Percentiles rank a stretch among this genome's conserved stretches.
Conservation (phyloP, 2,329 filamentous ascomycete species). For the Alternaria arborescens region DNA sequence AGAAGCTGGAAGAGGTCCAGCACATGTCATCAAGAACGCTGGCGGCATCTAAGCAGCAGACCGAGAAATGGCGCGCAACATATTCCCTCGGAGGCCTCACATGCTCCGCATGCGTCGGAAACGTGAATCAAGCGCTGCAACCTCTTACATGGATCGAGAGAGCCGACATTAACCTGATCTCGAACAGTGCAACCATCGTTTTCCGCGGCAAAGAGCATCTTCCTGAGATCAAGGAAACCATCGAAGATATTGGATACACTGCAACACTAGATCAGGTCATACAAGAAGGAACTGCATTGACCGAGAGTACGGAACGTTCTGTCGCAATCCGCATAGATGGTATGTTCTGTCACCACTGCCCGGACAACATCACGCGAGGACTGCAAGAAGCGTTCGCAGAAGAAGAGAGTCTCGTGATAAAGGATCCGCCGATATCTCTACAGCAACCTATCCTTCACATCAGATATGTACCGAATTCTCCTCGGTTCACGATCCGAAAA, state of each 20-base stretch:
- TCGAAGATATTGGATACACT: conserved; percentile 59
- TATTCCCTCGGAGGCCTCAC: conserved; percentile 66
- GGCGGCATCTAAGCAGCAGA: conserved; percentile 8
- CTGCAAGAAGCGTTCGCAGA: conserved; percentile 61
- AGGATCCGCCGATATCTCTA: conserved; percentile 64
- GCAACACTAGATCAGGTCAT: conserved; percentile 49
- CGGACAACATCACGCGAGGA: conserved; percentile 61
- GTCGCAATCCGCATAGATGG: conserved; percentile 52
- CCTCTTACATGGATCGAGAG: conserved; percentile 56
- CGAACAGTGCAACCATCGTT: conserved; percentile 59
- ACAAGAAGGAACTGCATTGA: not conserved
- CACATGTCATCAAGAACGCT: not conserved
- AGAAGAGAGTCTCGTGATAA: conserved; percentile 58
- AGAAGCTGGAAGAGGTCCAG: conserved; percentile 39
- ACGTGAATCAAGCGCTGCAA: conserved; percentile 58
- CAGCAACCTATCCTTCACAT: conserved; percentile 72
- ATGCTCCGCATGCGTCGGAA: conserved; percentile 63
- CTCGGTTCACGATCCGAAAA: conserved; percentile 75
- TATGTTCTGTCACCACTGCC: conserved; percentile 59
- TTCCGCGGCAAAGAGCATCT: conserved; percentile 59
- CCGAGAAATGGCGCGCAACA: conserved; percentile 52
- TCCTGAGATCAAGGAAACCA: conserved; percentile 56
- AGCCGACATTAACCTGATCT: conserved; percentile 61
- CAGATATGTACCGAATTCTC: conserved; percentile 73
- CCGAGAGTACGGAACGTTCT: conserved; percentile 32